A percentile compares a stretch with the other conserved stretches of the same genome.
These are phyloP conservation scores for Cruciata laevipes DNA, from an alignment of 257 asterid species.

Conservation along the genomic window DNA sequence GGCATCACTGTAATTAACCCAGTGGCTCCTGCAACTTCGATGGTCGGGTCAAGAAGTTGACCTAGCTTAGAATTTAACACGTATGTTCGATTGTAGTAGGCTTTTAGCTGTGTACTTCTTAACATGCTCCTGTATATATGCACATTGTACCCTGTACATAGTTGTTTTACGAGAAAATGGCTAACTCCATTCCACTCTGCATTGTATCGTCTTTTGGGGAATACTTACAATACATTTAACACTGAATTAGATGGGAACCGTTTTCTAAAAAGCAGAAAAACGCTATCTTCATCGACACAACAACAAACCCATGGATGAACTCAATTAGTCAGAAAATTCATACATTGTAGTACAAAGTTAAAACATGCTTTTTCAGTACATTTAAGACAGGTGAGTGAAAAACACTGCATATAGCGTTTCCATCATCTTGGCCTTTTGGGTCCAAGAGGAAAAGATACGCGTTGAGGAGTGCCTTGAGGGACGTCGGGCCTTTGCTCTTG, in stretches of 20 bases:
- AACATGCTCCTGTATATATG: conserved; percentile 42
- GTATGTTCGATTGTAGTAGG: conserved; percentile 2
- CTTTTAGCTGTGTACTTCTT: not conserved
- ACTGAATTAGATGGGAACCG: no score
- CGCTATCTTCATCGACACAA: no score
- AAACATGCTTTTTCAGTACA: no score
- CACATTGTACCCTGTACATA: conserved; percentile 34
- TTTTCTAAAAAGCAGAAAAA: no score
- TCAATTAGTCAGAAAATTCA: no score
- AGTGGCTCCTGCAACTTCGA: conserved; percentile 28
- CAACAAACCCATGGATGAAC: no score
- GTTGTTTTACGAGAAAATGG: conserved; percentile 15
- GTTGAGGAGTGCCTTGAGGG: conserved; percentile 59
- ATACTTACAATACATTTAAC: no score
- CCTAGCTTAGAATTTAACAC: conserved; percentile 3
- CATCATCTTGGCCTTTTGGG: conserved; percentile 49
- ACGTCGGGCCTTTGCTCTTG: conserved; percentile 41
- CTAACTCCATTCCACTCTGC: conserved; percentile 3
- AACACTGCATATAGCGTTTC: not conserved
- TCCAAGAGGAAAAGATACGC: conserved; percentile 68
- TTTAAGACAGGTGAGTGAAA: not conserved
- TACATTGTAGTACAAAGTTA: no score
- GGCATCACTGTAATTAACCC: conserved; percentile 33
- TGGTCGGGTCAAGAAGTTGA: conserved; percentile 52
- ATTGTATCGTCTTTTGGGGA: no score